Percentiles rank a stretch among this genome's conserved stretches.
Conservation (phyloP, 2,329 filamentous ascomycete species). For the Neophaeococcomyces mojaviensis region DNA sequence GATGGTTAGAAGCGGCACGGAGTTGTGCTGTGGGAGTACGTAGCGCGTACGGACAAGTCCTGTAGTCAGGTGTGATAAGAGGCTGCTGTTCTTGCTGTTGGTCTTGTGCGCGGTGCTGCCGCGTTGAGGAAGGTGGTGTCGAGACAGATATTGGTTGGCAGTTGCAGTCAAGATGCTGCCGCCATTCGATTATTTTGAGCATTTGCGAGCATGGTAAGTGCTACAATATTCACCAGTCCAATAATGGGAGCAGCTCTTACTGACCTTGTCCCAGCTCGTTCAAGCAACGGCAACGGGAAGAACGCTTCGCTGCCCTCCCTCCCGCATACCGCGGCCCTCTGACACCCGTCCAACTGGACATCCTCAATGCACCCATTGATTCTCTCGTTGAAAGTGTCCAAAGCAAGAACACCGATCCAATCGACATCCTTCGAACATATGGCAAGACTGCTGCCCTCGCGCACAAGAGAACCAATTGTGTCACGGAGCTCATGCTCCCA, state of each 20-base stretch:
- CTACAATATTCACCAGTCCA: not conserved
- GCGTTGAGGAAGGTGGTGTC: no score
- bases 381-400: conserved; percentile 73
- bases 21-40: no score
- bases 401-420: conserved; percentile 54
- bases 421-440: conserved; percentile 75
- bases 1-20: no score
- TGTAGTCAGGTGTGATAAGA: no score
- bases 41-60: no score
- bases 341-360: conserved; percentile 55
- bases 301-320: conserved; percentile 61
- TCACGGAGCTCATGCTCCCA: conserved; percentile 77
- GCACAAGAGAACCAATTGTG: conserved; percentile 78
- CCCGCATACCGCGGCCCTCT: conserved; percentile 59
- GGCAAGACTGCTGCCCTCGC: conserved; percentile 78
- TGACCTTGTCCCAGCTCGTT: conserved; percentile 49
- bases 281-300: conserved; percentile 69
- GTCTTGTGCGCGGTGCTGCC: no score
- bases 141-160: not conserved
- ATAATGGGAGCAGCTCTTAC: not conserved
- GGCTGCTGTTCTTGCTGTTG: no score
- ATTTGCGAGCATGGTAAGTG: conserved; percentile 62
- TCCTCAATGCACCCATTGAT: conserved; percentile 67
- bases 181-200: conserved; percentile 61
- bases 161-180: conserved; percentile 24